These are phyloP conservation scores for Cladosporium sp. DNA, from an alignment of 2,329 filamentous ascomycete genomes.

Conservation along the genomic window DNA sequence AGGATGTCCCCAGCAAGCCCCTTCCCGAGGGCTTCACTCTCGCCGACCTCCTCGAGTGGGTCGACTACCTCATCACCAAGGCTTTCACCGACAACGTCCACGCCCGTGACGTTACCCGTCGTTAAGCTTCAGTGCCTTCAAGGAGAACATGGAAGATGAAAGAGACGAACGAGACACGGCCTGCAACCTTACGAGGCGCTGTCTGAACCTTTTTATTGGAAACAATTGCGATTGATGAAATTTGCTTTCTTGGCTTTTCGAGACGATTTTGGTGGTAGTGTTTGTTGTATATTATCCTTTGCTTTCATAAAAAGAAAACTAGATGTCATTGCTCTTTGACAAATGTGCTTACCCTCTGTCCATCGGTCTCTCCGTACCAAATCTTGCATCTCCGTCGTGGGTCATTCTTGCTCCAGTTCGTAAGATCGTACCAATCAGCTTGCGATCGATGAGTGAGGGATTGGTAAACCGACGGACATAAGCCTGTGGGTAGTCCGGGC, in stretches of 20 bases:
- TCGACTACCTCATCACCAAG: constrained; percentile 16
- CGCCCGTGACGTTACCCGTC: constrained; percentile 12
- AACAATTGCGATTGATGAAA: neutral
- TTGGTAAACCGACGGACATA: neutral
- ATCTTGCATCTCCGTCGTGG: neutral
- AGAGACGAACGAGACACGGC: neutral
- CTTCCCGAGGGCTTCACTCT: constrained; percentile 34
- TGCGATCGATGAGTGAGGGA: neutral
- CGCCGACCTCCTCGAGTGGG: constrained; percentile 28
- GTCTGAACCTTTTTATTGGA: neutral
- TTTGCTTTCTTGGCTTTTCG: neutral
- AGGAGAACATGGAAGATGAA: neutral
- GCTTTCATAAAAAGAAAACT: neutral
- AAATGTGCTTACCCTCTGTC: neutral
- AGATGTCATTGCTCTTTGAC: neutral
- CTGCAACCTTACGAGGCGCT: neutral
- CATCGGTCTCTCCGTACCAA: neutral
- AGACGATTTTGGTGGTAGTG: constrained; percentile 2
- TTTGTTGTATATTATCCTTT: constrained; percentile 9
- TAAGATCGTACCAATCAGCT: neutral
- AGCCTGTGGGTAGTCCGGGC: neutral
- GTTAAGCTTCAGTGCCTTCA: neutral
- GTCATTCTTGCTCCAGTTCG: neutral
- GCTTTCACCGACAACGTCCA: constrained; percentile 11
- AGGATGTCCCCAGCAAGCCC: constrained; percentile 27